Conservation (phyloP, 352 stramenopile genomes). For the Stramenopiles sp. region DNA sequence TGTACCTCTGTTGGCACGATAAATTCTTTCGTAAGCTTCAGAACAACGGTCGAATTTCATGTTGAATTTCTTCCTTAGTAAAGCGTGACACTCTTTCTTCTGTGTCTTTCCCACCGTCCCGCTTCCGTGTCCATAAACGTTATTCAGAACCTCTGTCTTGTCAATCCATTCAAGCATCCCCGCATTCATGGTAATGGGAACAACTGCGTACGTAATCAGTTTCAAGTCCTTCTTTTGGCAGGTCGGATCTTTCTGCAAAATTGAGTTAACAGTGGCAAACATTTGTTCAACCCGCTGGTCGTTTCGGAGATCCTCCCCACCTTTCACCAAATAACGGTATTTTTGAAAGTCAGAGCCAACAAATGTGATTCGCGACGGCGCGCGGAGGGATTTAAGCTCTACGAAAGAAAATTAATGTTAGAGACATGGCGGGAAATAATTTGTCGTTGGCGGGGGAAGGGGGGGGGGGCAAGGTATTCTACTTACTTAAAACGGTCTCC, state of each 20-base stretch:
- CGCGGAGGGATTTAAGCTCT: background rate
- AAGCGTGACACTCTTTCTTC: slow-evolving; percentile 44
- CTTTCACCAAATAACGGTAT: slow-evolving; percentile 17
- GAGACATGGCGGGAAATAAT: no score
- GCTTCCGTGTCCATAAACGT: slow-evolving; percentile 43
- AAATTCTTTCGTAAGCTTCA: slow-evolving; percentile 24
- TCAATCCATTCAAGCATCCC: slow-evolving; percentile 56
- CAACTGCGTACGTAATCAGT: slow-evolving; percentile 49
- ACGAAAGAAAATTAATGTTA: no score
- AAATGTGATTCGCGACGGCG: background rate
- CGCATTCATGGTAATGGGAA: slow-evolving; percentile 56
- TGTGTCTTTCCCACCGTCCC: slow-evolving; percentile 48
- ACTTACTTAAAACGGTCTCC: background rate
- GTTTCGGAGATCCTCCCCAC: slow-evolving; percentile 63
- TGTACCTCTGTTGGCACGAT: background rate
- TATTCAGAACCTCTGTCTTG: slow-evolving; percentile 46
- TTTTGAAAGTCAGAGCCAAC: background rate
- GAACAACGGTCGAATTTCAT: slow-evolving; percentile 39
- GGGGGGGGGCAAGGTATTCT: no score
- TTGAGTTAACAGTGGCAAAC: slow-evolving; percentile 69
- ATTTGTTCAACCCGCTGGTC: slow-evolving; percentile 72
- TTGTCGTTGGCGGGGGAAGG: no score
- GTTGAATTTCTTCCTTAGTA: slow-evolving; percentile 39
- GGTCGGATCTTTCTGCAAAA: slow-evolving; percentile 38
- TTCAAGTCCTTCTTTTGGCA: slow-evolving; percentile 42